A percentile compares a stretch with the other conserved stretches of the same genome.
These are phyloP conservation scores for Fagopyrum esculentum DNA, from an alignment of 148 eudicot genomes.

Conservation along the genomic window DNA sequence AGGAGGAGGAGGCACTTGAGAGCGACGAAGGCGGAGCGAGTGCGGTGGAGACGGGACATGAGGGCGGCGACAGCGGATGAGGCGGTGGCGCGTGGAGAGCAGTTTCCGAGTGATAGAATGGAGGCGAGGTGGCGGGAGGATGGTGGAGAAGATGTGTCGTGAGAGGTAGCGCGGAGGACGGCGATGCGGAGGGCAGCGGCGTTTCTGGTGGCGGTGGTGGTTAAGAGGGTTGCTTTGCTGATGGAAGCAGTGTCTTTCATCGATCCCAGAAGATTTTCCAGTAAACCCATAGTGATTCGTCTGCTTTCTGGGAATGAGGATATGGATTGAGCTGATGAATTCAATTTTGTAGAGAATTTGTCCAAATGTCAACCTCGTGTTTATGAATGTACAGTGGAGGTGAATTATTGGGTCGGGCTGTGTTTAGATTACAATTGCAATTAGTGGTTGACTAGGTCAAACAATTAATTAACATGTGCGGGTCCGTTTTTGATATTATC, in stretches of 20 bases:
- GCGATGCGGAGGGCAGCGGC: constrained; percentile 6
- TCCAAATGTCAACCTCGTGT: neutral
- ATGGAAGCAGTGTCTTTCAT: constrained; percentile 12
- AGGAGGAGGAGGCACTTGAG: constrained; percentile 50
- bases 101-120: constrained; percentile 12
- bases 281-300: neutral
- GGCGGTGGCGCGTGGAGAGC: constrained; percentile 6
- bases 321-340: neutral
- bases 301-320: neutral
- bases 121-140: constrained; percentile 8
- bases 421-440: neutral
- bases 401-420: too few relatives aligned
- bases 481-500: neutral
- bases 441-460: neutral
- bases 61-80: constrained; percentile 40
- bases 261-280: constrained; percentile 2
- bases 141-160: neutral
- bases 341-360: neutral
- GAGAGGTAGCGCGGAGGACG: constrained; percentile 12
- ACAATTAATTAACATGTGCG: neutral
- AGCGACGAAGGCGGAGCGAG: constrained; percentile 49
- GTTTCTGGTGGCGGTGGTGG: neutral
- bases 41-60: constrained; percentile 62
- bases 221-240: constrained; percentile 1
- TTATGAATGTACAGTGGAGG: too few relatives aligned